These are phyloP conservation scores for Naganishia liquefaciens DNA, from an alignment of 1,284 basidiomycete genomes.

Conservation along the genomic window DNA sequence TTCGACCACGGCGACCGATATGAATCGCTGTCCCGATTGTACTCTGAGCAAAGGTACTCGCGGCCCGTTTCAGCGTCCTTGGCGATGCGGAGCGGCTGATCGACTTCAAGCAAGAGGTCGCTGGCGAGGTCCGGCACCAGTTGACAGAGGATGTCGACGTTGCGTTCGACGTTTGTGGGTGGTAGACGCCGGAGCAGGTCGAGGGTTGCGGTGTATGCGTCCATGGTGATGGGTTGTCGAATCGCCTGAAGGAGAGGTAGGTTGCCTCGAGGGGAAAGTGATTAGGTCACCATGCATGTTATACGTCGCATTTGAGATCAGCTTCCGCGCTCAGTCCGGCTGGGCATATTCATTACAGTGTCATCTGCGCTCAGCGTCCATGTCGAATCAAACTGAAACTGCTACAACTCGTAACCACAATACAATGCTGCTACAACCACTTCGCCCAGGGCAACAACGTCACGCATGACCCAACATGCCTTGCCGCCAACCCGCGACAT, in stretches of 20 bases:
- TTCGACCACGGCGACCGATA: slow-evolving; percentile 94
- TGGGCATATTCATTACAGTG: background rate
- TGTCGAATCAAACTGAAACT: too few relatives aligned
- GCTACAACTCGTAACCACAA: too few relatives aligned
- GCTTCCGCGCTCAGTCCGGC: slow-evolving; percentile 7
- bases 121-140: slow-evolving; percentile 94
- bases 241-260: background rate
- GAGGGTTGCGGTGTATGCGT: slow-evolving; percentile 63
- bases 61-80: slow-evolving; percentile 71
- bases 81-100: slow-evolving; percentile 85
- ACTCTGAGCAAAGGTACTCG: slow-evolving; percentile 95
- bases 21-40: slow-evolving; percentile 88
- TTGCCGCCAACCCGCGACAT: slow-evolving; percentile 2
- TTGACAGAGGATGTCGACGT: slow-evolving; percentile 75
- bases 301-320: slow-evolving; percentile 13
- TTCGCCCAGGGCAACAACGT: background rate
- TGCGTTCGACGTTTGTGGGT: slow-evolving; percentile 84
- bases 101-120: slow-evolving; percentile 90
- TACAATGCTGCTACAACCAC: too few relatives aligned
- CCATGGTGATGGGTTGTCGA: slow-evolving; percentile 1
- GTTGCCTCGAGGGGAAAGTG: background rate
- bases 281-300: background rate
- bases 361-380: background rate
- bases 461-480: background rate
- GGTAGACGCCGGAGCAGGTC: slow-evolving; percentile 95